Base-by-base conservation (phyloP, 2,329 filamentous ascomycete genomes). In the Claviceps pusilla region DNA sequence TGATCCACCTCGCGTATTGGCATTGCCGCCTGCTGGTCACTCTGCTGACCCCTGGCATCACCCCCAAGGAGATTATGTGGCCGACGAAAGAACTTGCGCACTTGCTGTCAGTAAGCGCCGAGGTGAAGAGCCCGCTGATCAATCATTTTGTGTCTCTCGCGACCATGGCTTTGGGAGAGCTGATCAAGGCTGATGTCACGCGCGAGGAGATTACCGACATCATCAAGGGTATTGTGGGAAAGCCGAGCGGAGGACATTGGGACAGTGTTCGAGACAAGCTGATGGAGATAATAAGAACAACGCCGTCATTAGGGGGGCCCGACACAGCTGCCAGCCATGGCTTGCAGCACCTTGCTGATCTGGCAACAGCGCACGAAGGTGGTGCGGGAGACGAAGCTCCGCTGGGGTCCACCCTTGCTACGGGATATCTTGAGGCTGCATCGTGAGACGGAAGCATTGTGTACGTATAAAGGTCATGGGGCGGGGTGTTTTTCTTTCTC, bases 1-100 rank as follows among this genome's bases (percentile, higher is more conserved):
- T 84, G 37, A 72, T 87, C 2, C 79, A 85, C 59, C 72, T 88
- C 29, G 78, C 78, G 19, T 87, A 86, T 67, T 86, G 84, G 78
- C 83, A 87, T 64, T 76, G 79, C 59, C 79, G 82, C 57, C 73
- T 87, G 9, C 71, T 88, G 19, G 74, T 80, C 10, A 79, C 82
- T 52, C 73, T 86, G 2, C 71, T 83, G 53, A 78, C 76, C 42
- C 75, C 79, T 1, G 73, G 73, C 11, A 72, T 76, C 1, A 76
- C 77, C 45, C 73, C 79, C 0, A 68, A 73, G 2, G 77, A 84
- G 56, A 73, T 83, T 16, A 68, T 86, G 24, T 80, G 78, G 65
- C 76, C 81, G 6, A 79, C 79, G 31, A 74, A 75, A 56, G 76
- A 82, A 60, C 73, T 82, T 5, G 73, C 78, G 43, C 71, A 71